Evolutionary conservation across 2,329 filamentous ascomycete species (phyloP).

Genomic region (Teratosphaeria destructans): DNA sequence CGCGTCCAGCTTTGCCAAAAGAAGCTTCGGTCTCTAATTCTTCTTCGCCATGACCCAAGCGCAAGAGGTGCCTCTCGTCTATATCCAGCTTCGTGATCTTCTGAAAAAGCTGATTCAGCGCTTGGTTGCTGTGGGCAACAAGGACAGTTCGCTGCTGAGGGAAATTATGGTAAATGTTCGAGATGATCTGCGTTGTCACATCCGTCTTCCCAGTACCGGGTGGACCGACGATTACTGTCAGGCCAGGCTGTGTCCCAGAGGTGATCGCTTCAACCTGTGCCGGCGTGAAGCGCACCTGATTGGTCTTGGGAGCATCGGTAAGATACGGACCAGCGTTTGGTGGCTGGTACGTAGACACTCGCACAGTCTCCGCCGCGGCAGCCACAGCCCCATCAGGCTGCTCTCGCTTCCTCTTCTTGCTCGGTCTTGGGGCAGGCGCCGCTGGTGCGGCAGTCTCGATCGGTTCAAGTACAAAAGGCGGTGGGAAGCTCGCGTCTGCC

Average conservation of each 20-base stretch:
- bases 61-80: conserved; percentile 83
- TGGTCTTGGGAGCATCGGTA: conserved; percentile 69
- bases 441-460: conserved; percentile 33
- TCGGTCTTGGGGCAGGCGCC: conserved; percentile 44
- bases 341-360: conserved; percentile 82
- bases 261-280: conserved; percentile 86
- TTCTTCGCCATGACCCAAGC: conserved; percentile 90
- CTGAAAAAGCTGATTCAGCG: conserved; percentile 91
- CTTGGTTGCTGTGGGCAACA: conserved; percentile 95
- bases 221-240: conserved; percentile 88
- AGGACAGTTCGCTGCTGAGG: conserved; percentile 83
- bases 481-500: conserved; percentile 63
- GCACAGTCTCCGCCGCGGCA: conserved; percentile 52
- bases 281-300: conserved; percentile 78
- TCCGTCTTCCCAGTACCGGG: conserved; percentile 99
- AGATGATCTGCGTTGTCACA: conserved; percentile 96
- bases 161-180: conserved; percentile 98
- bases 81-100: conserved; percentile 97
- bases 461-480: conserved; percentile 72
- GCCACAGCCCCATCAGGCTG: conserved; percentile 51
- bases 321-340: conserved; percentile 85
- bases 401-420: conserved; percentile 81
- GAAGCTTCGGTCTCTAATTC: conserved; percentile 76
- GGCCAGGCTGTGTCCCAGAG: conserved; percentile 84
- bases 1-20: conserved; percentile 88